Conservation (phyloP, 2,329 filamentous ascomycete genomes). For the Ustulina deusta region DNA sequence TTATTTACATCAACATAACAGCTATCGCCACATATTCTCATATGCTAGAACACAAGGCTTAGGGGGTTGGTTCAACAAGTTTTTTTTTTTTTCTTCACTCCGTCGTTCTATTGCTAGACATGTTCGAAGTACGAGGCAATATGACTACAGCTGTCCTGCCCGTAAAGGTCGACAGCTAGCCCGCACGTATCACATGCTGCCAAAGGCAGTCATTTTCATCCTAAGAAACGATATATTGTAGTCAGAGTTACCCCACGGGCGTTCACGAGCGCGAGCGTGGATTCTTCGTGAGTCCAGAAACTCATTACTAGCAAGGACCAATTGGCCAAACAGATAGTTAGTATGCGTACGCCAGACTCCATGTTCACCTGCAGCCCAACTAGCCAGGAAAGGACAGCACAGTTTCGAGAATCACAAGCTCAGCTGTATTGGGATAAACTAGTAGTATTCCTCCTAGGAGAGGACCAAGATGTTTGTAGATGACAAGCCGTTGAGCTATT, state of each 20-base stretch:
- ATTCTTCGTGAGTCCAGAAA: too few species aligned
- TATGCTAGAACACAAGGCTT: too few species aligned
- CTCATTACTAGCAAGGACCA: not conserved
- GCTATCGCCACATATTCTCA: too few species aligned
- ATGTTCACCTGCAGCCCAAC: not conserved
- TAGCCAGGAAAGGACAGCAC: not conserved
- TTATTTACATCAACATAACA: too few species aligned
- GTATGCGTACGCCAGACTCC: not conserved
- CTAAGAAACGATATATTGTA: not conserved
- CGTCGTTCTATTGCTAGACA: not conserved
- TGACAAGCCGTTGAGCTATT: constrained; percentile 1
- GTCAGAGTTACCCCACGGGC: too few species aligned
- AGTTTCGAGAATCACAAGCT: constrained; percentile 3
- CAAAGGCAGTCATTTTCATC: not conserved
- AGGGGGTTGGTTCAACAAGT: too few species aligned
- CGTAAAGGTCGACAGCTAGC: not conserved
- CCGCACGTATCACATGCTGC: not conserved
- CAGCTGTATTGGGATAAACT: not conserved
- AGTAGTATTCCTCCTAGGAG: not conserved
- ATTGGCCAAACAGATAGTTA: not conserved
- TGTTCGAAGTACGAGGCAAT: not conserved
- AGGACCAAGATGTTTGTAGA: constrained; percentile 8
- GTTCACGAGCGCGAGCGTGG: not conserved
- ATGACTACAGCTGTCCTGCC: not conserved
- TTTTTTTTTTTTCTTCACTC: too few species aligned